Percentiles rank a stretch among this genome's conserved stretches.
Evolutionary conservation across 176 grass and related monocot genomes (phyloP).

Genomic region (Aegilops longissima): DNA sequence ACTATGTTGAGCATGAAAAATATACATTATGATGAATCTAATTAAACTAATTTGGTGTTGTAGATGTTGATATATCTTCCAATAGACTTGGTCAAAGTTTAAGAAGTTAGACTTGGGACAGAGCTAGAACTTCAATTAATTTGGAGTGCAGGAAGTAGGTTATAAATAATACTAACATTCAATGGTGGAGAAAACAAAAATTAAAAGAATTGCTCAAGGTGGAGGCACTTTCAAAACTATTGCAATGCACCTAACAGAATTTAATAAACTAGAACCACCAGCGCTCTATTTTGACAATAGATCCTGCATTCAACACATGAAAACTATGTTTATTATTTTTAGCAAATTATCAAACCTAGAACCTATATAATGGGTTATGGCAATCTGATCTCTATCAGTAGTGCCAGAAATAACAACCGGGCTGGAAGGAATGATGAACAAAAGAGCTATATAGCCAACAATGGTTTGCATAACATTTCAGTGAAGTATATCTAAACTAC

Average conservation of each 20-base stretch:
- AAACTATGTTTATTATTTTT: not conserved
- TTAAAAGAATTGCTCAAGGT: not conserved
- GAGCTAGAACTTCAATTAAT: no score
- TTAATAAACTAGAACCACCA: not conserved
- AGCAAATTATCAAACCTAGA: not conserved
- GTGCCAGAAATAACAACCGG: constrained; percentile 3
- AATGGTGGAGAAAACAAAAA: not conserved
- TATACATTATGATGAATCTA: no score
- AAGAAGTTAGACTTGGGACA: no score
- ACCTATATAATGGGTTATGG: not conserved
- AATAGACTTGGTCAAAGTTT: no score
- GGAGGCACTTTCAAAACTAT: not conserved
- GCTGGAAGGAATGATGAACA: not conserved
- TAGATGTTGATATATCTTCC: no score
- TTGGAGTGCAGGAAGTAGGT: not conserved
- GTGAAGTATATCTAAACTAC: constrained; percentile 2
- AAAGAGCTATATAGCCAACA: not conserved
- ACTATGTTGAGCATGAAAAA: no score
- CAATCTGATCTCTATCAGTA: not conserved
- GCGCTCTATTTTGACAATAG: not conserved
- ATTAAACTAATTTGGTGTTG: no score
- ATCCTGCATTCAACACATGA: constrained; percentile 17
- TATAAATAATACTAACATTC: not conserved
- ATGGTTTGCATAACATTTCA: not conserved
- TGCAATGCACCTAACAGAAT: not conserved